phyloP scores from a whole-genome alignment of 75 land plant species.

The Picea sitchensis region DNA sequence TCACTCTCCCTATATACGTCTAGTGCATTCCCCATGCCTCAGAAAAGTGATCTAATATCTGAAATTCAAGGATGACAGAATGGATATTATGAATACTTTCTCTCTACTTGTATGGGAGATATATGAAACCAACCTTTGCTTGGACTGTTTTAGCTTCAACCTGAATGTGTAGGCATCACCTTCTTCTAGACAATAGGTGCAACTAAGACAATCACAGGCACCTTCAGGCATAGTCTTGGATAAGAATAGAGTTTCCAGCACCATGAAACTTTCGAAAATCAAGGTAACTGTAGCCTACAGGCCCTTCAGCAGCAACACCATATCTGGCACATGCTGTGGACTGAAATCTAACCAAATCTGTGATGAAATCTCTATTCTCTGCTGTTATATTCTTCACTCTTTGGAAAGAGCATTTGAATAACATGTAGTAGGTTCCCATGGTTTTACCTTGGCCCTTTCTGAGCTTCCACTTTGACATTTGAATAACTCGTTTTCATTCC shows the following conservation, averaged over 20 bases:
- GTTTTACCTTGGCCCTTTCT: conserved; percentile 97
- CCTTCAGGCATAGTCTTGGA: too few species aligned
- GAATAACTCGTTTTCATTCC: conserved; percentile 93
- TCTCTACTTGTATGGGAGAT: conserved; percentile 72
- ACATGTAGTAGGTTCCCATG: conserved; percentile 53
- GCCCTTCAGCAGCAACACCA: too few species aligned
- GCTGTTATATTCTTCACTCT: conserved; percentile 45
- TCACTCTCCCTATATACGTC: conserved; percentile 15
- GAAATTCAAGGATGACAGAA: conserved; percentile 65
- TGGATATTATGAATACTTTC: conserved; percentile 71
- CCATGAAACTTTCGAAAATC: too few species aligned
- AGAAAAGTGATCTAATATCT: neutral
- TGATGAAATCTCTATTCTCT: too few species aligned
- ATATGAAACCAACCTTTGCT: conserved; percentile 68
- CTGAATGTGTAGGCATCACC: conserved; percentile 65
- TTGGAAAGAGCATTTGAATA: conserved; percentile 73
- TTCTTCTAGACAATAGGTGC: conserved; percentile 69
- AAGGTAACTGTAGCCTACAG: too few species aligned
- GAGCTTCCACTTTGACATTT: conserved; percentile 96
- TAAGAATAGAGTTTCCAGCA: too few species aligned
- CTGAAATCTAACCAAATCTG: too few species aligned
- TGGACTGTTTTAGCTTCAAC: conserved; percentile 46
- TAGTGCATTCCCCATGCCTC: conserved; percentile 80
- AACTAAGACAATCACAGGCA: conserved; percentile 29
- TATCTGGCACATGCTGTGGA: too few species aligned